Evolutionary conservation across 768 basidiomycete species (phyloP), one percentile per base, ranked within the genome.

Genomic region (Boletus reticulatus): DNA sequence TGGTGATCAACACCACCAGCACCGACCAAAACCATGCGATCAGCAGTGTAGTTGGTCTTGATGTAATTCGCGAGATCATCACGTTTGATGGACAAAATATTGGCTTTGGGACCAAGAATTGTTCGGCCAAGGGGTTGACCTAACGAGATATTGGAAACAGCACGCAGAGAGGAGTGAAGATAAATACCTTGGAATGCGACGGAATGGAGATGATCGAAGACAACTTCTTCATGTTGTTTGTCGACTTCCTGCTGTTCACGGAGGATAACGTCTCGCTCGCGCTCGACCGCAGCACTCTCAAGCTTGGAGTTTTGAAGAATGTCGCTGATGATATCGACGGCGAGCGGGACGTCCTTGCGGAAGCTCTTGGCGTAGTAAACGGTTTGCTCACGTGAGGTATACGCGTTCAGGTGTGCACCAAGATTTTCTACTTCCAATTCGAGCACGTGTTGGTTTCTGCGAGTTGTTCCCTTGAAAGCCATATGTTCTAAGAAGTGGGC

Each of bases 331-430:
- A 99, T 97, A 74, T 98, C 94, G 54, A 98, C 94, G 34, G 93
- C 85, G 47, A 81, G 79, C 13, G 86, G 81, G 12, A 98, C 92
- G 71, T 98, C 97, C 80, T 94, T 90, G 72, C 89, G 84, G 85
- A 99, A 98, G 71, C 90, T 88, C 82, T 98, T 98, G 67, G 96
- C 96, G 69, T 98, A 98, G 80, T 98, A 99, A 53, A 98, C 95
- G 20, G 97, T 99, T 76, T 98, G 96, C 77, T 99, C 97, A 58
- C 97, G 84, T 24, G 95, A 97, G 10, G 97, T 99, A 77, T 98
- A 98, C 47, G 97, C 96, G 71, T 98, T 98, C 54, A 99, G 77
- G 72, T 98, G 94, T 17, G 95, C 93, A 62, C 97, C 97, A 54
- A 98, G 81, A 76, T 97, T 95, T 78, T 99, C 97, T 22, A 98